Base-by-base conservation (phyloP, 345 rosid genomes). In the Brassica juncea region DNA sequence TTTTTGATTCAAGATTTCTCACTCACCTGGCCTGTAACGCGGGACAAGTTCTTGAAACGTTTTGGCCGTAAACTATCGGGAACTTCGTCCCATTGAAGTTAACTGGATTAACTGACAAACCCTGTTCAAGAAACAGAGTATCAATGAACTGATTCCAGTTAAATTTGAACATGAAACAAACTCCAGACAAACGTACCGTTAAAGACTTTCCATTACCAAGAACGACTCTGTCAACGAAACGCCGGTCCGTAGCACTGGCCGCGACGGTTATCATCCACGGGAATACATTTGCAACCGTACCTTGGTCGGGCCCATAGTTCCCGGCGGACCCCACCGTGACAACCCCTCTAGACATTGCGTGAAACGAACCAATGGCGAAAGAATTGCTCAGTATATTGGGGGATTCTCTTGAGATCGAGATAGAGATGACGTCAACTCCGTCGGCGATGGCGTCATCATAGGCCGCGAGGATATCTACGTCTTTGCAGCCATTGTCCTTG, bases 281-380 rank as follows among this genome's bases (percentile, higher is more conserved):
- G 0, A 81, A 78, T 12, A 44, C 63, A 63, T 76, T 44, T 6
- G 44, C 19, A 1, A 25, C 70, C 0, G 62, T 2, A 0, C 14
- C 55, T 54, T 6, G 37, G 2, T 35, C 6, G 1, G 62, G 42
- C 23, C 88, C 88, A 15, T n/a, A 2, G n/a, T 84, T 81, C 3
- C 86, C 86, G 2, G 86, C 90, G 4, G 86, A 64, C 0, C 77
- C 68, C 1, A 58, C 61, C 14, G 85, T 76, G 42, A 87, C 77
- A 5, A 89, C 77, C 9, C 89, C 90, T 70, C 75, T 78, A 68
- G 32, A 19, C 75, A 81, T 74, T 14, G 89, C 87, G 61, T 88
- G 87, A 39, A 84, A 85, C 9, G 87, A 35, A 5, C 87, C 87
- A 14, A 85, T 85, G 28, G 87, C 82, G 11, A 74, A 8, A 12